A percentile compares a stretch with the other conserved stretches of the same genome.
Conservation (phyloP, 2,329 filamentous ascomycete genomes). For the Talaromyces rugulosus region DNA sequence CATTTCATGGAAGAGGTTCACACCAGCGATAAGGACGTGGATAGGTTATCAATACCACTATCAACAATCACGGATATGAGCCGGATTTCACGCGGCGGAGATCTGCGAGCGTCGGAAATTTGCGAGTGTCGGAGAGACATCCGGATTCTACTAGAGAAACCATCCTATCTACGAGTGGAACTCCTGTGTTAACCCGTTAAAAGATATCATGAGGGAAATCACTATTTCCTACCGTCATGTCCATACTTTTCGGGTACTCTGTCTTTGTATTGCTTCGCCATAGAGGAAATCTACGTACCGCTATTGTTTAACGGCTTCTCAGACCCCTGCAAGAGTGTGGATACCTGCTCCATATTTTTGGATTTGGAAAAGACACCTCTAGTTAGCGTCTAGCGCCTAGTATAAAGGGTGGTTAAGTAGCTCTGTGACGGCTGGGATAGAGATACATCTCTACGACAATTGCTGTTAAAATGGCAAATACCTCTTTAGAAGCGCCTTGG, state of each 20-base stretch:
- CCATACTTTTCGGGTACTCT: no score
- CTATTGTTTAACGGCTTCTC: no score
- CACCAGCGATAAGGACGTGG: not conserved
- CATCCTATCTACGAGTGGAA: no score
- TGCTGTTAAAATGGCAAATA: not conserved
- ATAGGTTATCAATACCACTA: not conserved
- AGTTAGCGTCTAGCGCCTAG: not conserved
- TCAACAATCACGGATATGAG: slow-evolving; percentile 1
- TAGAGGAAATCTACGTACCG: no score
- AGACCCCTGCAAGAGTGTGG: no score
- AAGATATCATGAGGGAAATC: no score
- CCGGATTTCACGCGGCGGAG: not conserved
- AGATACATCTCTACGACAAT: not conserved
- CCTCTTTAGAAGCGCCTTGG: slow-evolving; percentile 1
- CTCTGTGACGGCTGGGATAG: not conserved
- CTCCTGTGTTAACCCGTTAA: no score
- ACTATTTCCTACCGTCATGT: no score
- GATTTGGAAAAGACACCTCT: not conserved
- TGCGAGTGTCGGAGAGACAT: not conserved
- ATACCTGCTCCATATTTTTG: not conserved
- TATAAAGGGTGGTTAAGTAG: not conserved
- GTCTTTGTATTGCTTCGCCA: no score
- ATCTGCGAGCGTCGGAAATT: not conserved
- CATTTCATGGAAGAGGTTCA: not conserved
- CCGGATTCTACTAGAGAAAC: no score